phyloP scores from a whole-genome alignment of 1,139 yeast species.

The Debaryomyces nepalensis region DNA sequence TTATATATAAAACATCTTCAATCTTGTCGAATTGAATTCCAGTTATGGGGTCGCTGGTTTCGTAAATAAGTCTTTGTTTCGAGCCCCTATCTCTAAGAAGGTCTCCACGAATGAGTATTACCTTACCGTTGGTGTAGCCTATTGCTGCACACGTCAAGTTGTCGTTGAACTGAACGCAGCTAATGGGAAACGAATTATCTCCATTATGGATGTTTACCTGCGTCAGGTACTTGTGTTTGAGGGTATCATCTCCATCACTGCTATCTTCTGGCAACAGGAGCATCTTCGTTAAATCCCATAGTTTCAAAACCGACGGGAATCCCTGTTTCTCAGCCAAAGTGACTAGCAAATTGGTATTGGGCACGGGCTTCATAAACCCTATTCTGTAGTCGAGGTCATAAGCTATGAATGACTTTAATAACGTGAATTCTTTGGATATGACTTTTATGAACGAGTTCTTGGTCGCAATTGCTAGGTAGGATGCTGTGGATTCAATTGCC shows the following conservation, averaged over 20 bases:
- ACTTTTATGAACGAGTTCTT: constrained; percentile 60
- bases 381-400: constrained; percentile 69
- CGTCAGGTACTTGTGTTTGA: constrained; percentile 38
- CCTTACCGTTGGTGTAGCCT: constrained; percentile 89
- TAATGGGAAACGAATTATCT: constrained; percentile 71
- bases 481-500: constrained; percentile 59
- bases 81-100: constrained; percentile 87
- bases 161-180: constrained; percentile 60
- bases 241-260: constrained; percentile 42
- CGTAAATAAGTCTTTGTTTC: constrained; percentile 78
- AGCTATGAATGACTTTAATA: constrained; percentile 58
- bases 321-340: constrained; percentile 81
- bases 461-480: constrained; percentile 63
- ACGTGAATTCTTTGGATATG: constrained; percentile 53
- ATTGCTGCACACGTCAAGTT: constrained; percentile 72
- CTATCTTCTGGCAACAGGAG: constrained; percentile 32
- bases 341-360: constrained; percentile 55
- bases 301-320: constrained; percentile 62
- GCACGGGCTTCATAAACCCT: constrained; percentile 55
- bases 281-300: constrained; percentile 71
- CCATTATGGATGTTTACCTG: constrained; percentile 48
- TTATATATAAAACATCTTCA: constrained; percentile 55
- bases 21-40: constrained; percentile 63
- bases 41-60: constrained; percentile 78
- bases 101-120: constrained; percentile 85